These are phyloP conservation scores for Taiwanofungus camphoratus DNA, from an alignment of 1,284 basidiomycete species.

Conservation along the genomic window DNA sequence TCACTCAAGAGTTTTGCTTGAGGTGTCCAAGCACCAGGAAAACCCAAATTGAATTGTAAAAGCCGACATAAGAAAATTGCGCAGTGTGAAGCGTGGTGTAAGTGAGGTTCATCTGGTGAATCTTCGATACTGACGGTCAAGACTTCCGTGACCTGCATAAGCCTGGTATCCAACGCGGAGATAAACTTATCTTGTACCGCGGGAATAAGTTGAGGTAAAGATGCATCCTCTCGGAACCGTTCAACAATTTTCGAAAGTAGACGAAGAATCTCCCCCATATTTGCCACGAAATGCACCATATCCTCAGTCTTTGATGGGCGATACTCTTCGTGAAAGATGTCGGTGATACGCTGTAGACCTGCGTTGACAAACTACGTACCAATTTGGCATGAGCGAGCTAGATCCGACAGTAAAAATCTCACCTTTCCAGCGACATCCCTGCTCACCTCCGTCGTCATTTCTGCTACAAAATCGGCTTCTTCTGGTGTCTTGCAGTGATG, in stretches of 20 bases:
- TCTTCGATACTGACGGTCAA: constrained; percentile 22
- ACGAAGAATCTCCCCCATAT: constrained; percentile 63
- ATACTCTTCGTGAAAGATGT: constrained; percentile 41
- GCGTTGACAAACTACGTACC: constrained; percentile 67
- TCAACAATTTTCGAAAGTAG: constrained; percentile 63
- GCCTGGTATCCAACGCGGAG: constrained; percentile 37
- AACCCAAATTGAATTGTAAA: constrained; percentile 67
- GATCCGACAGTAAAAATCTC: constrained; percentile 1
- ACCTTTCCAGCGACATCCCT: constrained; percentile 64
- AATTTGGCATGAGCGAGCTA: too few species aligned
- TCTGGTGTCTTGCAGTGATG: constrained; percentile 66
- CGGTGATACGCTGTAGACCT: constrained; percentile 60
- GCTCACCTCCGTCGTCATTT: constrained; percentile 67
- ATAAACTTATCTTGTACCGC: constrained; percentile 53
- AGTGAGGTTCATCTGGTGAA: constrained; percentile 11
- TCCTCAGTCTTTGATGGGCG: constrained; percentile 25
- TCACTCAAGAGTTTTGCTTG: constrained; percentile 42
- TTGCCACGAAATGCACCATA: constrained; percentile 38
- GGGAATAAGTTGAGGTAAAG: constrained; percentile 45
- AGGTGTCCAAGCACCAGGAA: constrained; percentile 53
- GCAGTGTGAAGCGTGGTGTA: constrained; percentile 20
- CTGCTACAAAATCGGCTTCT: constrained; percentile 74
- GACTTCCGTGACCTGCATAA: constrained; percentile 37
- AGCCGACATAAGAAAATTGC: constrained; percentile 55
- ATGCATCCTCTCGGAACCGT: constrained; percentile 47